Evolutionary conservation across 176 grass and related monocot species (phyloP), one percentile per base, ranked within the genome.

Genomic region (Cymbopogon citratus): DNA sequence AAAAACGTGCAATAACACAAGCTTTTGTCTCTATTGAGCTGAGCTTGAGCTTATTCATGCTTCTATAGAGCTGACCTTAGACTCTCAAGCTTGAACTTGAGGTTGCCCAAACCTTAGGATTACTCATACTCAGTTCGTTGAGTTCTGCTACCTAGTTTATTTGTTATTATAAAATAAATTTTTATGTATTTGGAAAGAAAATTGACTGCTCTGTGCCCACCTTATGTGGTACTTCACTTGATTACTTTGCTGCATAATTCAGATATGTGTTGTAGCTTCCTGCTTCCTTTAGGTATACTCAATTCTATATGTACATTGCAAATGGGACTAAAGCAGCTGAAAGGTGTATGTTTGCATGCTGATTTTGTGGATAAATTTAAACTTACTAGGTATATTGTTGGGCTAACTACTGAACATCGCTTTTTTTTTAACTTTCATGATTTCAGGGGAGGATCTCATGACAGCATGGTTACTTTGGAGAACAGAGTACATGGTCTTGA

Each of bases 401-500:
- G n/a, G n/a, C 31, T 78, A 82, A 70, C 48, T 61, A 82, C 26
- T 1, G 49, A 78, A 59, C 67, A 21, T 74, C 9, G 18, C 39
- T 67, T 44, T 3, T 43, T 59, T 80, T 75, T 62, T 57, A 29
- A 86, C 77, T 84, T 89, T 81, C 83, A 98, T 92, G 90, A 95
- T 81, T 98, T 98, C 68, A 98, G 95, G 90, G 96, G 96, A 38
- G 96, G 96, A 36, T 98, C 92, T 41, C 96, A 88, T 88, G 96
- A 98, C 72, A 95, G 87, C 77, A 95, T 98, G 90, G 83, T 98
- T 67, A 98, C 92, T 54, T 80, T 98, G 31, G 96, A 98, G 63
- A 98, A 95, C 75, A 87, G 92, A n/a, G n/a, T n/a, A n/a, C n/a
- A n/a, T n/a, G n/a, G 92, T 80, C 92, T 98, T 76, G 96, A 98